Evolutionary conservation across 208 protist genomes (phyloP).

Genomic region (Jaenimonas drosophilae): DNA sequence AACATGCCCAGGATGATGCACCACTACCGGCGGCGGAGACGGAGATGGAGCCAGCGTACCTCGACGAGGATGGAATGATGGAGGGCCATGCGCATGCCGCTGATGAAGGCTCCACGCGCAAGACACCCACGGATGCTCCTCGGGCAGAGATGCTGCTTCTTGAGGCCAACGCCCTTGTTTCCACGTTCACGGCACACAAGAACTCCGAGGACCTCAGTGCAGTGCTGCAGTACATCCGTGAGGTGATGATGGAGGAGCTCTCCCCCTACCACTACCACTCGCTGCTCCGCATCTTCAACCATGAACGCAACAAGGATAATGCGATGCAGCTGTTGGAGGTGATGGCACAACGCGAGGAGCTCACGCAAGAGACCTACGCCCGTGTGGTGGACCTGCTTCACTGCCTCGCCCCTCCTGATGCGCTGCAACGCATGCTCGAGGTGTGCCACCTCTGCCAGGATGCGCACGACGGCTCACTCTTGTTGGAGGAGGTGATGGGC

Average conservation of each 20-base stretch:
- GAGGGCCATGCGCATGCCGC: neutral
- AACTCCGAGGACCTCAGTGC: constrained; percentile 58
- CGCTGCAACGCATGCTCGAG: constrained; percentile 28
- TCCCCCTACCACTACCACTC: constrained; percentile 61
- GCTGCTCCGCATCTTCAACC: constrained; percentile 73
- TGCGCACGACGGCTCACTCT: constrained; percentile 27
- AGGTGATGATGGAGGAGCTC: constrained; percentile 49
- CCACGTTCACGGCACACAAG: constrained; percentile 51
- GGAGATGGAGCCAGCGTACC: neutral
- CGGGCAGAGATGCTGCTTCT: constrained; percentile 10
- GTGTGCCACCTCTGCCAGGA: constrained; percentile 33
- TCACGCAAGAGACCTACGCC: constrained; percentile 59
- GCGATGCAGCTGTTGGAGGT: constrained; percentile 69
- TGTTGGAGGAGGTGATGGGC: constrained; percentile 15
- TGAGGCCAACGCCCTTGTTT: constrained; percentile 61
- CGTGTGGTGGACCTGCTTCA: constrained; percentile 66
- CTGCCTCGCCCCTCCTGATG: constrained; percentile 38
- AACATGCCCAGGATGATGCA: neutral
- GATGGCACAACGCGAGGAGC: constrained; percentile 41
- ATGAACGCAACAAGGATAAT: constrained; percentile 52
- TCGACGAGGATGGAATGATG: constrained; percentile 1
- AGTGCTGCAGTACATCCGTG: constrained; percentile 65
- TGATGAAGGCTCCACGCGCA: neutral
- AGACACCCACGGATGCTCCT: neutral
- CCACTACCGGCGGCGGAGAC: neutral